A percentile compares a stretch with the other conserved stretches of the same genome.
phyloP scores from a whole-genome alignment of 2,329 filamentous ascomycete genomes.

The Colletotrichum kahawae region DNA sequence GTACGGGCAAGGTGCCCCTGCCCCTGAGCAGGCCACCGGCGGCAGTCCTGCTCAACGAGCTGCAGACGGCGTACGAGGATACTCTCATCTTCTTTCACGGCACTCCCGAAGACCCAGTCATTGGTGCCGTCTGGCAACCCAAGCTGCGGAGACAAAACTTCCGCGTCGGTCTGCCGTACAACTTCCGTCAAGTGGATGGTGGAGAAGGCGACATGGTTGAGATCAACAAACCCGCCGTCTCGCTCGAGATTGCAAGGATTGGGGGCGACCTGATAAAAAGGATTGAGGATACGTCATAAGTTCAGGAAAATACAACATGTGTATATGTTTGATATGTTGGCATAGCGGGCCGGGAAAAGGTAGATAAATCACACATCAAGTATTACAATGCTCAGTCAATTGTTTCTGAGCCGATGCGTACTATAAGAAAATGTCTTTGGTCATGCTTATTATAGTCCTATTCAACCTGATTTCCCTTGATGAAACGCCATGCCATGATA shows the following conservation, averaged over 20 bases:
- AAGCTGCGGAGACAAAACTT: conserved; percentile 62
- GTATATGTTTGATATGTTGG: not conserved
- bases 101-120: conserved; percentile 54
- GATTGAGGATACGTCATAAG: conserved; percentile 55
- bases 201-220: conserved; percentile 55
- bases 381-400: not conserved
- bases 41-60: conserved; percentile 67
- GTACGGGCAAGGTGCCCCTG: conserved; percentile 47
- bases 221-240: conserved; percentile 70
- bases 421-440: conserved; percentile 11
- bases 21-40: conserved; percentile 66
- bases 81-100: conserved; percentile 83
- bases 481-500: conserved; percentile 42
- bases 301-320: not conserved
- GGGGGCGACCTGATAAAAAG: conserved; percentile 71
- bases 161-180: conserved; percentile 73
- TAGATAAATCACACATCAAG: not conserved
- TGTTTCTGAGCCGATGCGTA: not conserved
- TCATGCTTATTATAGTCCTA: conserved; percentile 12
- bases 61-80: conserved; percentile 70
- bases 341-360: not conserved
- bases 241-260: conserved; percentile 75
- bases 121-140: conserved; percentile 66
- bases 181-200: conserved; percentile 41
- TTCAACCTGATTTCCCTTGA: conserved; percentile 17